Evolutionary conservation across 805 yeast genomes (phyloP).

Genomic region (Candida sanyiensis): DNA sequence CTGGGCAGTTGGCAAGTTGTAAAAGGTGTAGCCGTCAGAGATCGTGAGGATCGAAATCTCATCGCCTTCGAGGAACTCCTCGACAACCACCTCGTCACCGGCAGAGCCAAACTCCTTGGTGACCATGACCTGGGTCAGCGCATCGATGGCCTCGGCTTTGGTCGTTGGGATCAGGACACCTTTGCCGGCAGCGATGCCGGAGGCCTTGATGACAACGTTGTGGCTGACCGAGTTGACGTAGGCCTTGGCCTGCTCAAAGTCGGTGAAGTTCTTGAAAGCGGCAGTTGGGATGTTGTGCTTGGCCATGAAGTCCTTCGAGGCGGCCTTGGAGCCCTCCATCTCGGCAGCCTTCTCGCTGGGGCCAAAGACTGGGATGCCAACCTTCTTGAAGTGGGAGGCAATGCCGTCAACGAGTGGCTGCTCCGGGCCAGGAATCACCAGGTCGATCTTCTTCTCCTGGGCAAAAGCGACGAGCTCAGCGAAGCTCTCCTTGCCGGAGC

Average conservation of each 20-base stretch:
- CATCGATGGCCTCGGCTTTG: conserved; percentile 78
- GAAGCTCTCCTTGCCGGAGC: conserved; percentile 64
- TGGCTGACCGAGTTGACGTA: conserved; percentile 63
- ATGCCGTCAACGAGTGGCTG: conserved; percentile 97
- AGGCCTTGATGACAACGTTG: conserved; percentile 89
- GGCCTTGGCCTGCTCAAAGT: conserved; percentile 66
- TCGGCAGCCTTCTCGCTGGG: conserved; percentile 87
- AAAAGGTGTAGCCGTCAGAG: conserved; percentile 87
- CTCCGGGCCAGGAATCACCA: conserved; percentile 98
- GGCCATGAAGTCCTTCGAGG: conserved; percentile 90
- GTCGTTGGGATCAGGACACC: conserved; percentile 91
- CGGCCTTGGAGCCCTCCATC: conserved; percentile 96
- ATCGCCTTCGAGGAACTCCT: conserved; percentile 94
- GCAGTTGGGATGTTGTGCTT: conserved; percentile 94
- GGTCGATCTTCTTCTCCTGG: conserved; percentile 49
- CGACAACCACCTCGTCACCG: conserved; percentile 92
- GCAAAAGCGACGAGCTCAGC: conserved; percentile 70
- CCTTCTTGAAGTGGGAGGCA: conserved; percentile 59
- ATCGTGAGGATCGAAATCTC: conserved; percentile 90
- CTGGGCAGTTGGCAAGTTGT: conserved; percentile 94
- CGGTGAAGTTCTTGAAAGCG: conserved; percentile 72
- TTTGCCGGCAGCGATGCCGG: conserved; percentile 98
- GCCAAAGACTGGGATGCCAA: conserved; percentile 95
- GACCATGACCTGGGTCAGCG: conserved; percentile 84
- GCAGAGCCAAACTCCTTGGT: conserved; percentile 86